These are phyloP conservation scores for Serendipita sp. DNA, from an alignment of 768 basidiomycete species.

Conservation along the genomic window DNA sequence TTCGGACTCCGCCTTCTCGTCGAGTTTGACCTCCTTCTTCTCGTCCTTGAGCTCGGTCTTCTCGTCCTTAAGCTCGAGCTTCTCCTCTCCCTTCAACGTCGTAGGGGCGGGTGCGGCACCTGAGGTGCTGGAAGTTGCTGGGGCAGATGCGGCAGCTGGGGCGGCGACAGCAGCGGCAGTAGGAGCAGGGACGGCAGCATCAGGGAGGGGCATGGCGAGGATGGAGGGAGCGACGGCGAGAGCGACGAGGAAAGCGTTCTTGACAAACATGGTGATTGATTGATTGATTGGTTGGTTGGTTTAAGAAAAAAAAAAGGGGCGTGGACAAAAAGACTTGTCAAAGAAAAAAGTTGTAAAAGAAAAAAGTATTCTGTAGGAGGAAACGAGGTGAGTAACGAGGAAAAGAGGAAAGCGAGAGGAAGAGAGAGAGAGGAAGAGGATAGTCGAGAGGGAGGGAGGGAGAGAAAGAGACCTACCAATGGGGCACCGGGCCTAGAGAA, in stretches of 20 bases:
- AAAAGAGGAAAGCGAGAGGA: too few species aligned
- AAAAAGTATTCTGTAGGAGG: neutral
- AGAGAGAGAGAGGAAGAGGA: too few species aligned
- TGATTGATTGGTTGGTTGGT: neutral
- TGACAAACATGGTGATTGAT: conserved; percentile 1
- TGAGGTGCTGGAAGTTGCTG: neutral
- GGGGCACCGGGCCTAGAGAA: neutral
- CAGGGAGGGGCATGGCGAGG: neutral
- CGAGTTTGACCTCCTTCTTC: too few species aligned
- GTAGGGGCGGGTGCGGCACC: neutral
- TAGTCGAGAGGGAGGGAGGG: too few species aligned
- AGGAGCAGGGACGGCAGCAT: neutral
- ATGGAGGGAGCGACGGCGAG: conserved; percentile 6
- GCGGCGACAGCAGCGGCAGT: neutral
- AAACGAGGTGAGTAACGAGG: neutral
- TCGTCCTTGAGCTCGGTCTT: neutral
- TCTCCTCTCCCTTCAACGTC: neutral
- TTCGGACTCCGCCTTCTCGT: too few species aligned
- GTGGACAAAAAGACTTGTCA: neutral
- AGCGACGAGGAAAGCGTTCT: conserved; percentile 5
- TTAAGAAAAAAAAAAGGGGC: neutral
- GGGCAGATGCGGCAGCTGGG: neutral
- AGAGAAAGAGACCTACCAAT: neutral
- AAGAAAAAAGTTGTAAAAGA: neutral
- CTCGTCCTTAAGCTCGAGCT: neutral